A percentile compares a stretch with the other conserved stretches of the same genome.
Evolutionary conservation across 2,329 filamentous ascomycete genomes (phyloP).

Genomic region (Colletotrichum tabaci): DNA sequence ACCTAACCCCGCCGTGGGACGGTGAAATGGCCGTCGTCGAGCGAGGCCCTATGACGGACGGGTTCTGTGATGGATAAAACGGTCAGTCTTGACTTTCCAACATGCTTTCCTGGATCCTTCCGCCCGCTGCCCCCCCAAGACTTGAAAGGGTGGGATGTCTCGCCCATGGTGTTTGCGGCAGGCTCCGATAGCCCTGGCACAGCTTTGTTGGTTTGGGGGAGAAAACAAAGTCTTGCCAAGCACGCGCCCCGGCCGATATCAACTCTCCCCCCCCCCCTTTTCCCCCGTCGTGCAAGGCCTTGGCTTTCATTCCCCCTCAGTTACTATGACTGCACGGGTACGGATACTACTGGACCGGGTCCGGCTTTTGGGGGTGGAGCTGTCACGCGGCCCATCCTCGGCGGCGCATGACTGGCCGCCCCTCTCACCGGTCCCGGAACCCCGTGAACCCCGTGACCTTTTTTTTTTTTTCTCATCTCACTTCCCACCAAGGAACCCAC

Average conservation of each 20-base stretch:
- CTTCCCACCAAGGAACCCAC: not conserved
- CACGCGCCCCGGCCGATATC: not conserved
- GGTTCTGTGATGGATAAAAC: conserved; percentile 10
- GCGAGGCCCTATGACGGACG: conserved; percentile 6
- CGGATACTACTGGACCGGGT: conserved; percentile 7
- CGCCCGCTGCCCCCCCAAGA: not conserved
- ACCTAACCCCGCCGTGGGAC: too few species aligned
- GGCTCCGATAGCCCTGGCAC: not conserved
- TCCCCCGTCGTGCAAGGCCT: not conserved
- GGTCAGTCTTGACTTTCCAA: conserved; percentile 26
- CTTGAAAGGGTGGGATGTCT: conserved; percentile 12
- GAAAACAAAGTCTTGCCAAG: conserved; percentile 19
- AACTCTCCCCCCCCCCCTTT: not conserved
- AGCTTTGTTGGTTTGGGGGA: conserved; percentile 10
- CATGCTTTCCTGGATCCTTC: conserved; percentile 24
- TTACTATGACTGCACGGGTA: conserved; percentile 11
- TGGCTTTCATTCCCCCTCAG: not conserved
- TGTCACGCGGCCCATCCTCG: conserved; percentile 37
- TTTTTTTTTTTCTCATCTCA: not conserved
- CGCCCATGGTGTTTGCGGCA: too few species aligned
- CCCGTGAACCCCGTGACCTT: conserved; percentile 31
- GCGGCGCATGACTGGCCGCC: conserved; percentile 40
- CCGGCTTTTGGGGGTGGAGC: conserved; percentile 32
- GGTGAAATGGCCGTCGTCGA: not conserved
- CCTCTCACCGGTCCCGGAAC: conserved; percentile 40